These are phyloP conservation scores for Luffa aegyptiaca DNA, from an alignment of 306 rosid species.

Conservation along the genomic window DNA sequence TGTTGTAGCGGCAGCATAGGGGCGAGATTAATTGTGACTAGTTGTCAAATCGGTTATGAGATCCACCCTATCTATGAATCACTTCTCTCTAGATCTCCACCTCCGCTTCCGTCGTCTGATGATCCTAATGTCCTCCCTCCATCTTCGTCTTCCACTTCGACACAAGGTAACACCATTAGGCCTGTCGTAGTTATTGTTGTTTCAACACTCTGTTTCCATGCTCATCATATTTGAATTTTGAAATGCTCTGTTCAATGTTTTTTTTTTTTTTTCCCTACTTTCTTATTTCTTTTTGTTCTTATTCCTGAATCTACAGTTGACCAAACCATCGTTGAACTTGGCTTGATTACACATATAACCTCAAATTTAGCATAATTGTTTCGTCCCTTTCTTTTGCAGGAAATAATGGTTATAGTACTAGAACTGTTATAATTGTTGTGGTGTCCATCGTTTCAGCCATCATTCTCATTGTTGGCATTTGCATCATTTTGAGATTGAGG, in stretches of 20 bases:
- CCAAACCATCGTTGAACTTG: too few relatives aligned
- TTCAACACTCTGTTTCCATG: too few relatives aligned
- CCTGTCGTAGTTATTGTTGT: too few relatives aligned
- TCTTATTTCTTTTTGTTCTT: too few relatives aligned
- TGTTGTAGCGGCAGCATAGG: constrained; percentile 9
- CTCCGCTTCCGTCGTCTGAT: neutral
- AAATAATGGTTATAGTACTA: neutral
- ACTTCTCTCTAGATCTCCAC: neutral
- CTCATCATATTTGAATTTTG: too few relatives aligned
- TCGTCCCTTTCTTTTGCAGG: constrained; percentile 2
- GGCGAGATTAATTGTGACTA: neutral
- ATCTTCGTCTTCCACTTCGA: neutral
- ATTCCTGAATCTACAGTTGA: too few relatives aligned
- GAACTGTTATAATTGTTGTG: constrained; percentile 1
- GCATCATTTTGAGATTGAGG: neutral
- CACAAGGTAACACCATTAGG: neutral
- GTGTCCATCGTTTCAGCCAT: neutral
- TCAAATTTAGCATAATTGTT: too few relatives aligned
- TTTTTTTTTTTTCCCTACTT: too few relatives aligned
- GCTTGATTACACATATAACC: too few relatives aligned
- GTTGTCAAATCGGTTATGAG: constrained; percentile 1
- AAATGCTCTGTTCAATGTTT: too few relatives aligned
- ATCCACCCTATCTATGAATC: neutral
- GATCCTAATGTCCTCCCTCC: neutral
- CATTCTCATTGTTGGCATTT: neutral